Evolutionary conservation across 352 stramenopile species (phyloP).

Genomic region (Blastocystis sp.): DNA sequence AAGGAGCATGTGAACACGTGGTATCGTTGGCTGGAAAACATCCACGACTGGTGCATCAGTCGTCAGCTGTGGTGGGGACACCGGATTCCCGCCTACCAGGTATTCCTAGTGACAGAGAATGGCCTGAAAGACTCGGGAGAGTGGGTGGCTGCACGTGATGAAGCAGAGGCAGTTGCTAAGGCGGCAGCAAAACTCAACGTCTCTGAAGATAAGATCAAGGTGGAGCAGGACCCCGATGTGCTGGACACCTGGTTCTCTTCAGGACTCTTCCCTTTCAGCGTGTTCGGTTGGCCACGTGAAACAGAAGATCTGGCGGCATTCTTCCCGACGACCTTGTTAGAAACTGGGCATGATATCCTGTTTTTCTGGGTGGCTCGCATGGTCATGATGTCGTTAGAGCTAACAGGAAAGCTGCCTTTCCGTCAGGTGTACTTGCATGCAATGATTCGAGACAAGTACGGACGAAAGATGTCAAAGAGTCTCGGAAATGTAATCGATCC

Average conservation of each 20-base stretch:
- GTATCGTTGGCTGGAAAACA: slow-evolving; percentile 97
- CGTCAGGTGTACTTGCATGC: slow-evolving; percentile 94
- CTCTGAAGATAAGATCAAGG: slow-evolving; percentile 70
- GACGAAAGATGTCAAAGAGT: slow-evolving; percentile 99
- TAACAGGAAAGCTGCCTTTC: slow-evolving; percentile 93
- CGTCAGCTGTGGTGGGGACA: slow-evolving; percentile 99
- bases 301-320: slow-evolving; percentile 76
- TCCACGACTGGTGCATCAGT: slow-evolving; percentile 96
- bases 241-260: slow-evolving; percentile 99
- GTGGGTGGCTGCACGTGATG: slow-evolving; percentile 88
- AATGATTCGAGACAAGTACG: slow-evolving; percentile 98
- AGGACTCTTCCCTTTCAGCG: slow-evolving; percentile 86
- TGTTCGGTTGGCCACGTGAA: slow-evolving; percentile 87
- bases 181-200: slow-evolving; percentile 74
- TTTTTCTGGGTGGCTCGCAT: slow-evolving; percentile 99
- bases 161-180: slow-evolving; percentile 75
- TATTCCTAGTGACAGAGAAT: slow-evolving; percentile 64
- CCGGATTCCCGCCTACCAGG: slow-evolving; percentile 94
- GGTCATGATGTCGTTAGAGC: slow-evolving; percentile 97
- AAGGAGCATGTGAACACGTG: slow-evolving; percentile 89
- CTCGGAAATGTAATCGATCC: slow-evolving; percentile 99
- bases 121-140: slow-evolving; percentile 71
- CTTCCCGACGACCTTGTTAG: slow-evolving; percentile 78
- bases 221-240: slow-evolving; percentile 94
- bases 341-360: slow-evolving; percentile 95